Percentiles rank a stretch among this genome's conserved stretches.
Conservation (phyloP, 148 eudicot species). For the Camellia japonica region DNA sequence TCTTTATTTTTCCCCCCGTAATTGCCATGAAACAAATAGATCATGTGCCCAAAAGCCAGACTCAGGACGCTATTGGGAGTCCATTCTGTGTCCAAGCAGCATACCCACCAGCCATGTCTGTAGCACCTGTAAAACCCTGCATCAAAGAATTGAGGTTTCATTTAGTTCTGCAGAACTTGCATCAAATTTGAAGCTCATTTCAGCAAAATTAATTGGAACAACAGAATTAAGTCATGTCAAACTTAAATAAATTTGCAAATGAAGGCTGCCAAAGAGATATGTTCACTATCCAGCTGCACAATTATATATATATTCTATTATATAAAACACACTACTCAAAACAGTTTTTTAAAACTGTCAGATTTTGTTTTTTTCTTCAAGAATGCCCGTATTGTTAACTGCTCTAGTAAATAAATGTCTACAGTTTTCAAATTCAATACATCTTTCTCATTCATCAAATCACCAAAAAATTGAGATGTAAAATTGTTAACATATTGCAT, state of each 20-base stretch:
- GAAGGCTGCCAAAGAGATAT: no score
- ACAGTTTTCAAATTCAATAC: no score
- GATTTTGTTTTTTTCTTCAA: no score
- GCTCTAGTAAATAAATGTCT: no score
- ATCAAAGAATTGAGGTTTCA: not conserved
- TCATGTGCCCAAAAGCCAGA: not conserved
- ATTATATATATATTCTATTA: not conserved
- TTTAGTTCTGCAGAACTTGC: not conserved
- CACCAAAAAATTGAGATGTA: no score
- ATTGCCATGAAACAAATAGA: not conserved
- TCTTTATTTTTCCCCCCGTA: not conserved
- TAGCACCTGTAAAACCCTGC: slow-evolving; percentile 66
- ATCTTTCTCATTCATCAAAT: no score
- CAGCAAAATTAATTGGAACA: not conserved
- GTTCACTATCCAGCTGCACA: no score
- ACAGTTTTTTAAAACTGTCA: no score
- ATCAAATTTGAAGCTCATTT: slow-evolving; percentile 1
- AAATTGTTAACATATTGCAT: no score
- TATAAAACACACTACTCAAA: no score
- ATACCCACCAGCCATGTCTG: slow-evolving; percentile 67
- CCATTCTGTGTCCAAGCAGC: slow-evolving; percentile 59
- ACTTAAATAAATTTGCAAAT: not conserved
- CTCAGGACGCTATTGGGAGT: slow-evolving; percentile 42
- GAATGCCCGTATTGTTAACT: no score
- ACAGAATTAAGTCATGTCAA: not conserved